These are phyloP conservation scores for Monilinia aucupariae DNA, from an alignment of 2,329 filamentous ascomycete species.

Conservation along the genomic window DNA sequence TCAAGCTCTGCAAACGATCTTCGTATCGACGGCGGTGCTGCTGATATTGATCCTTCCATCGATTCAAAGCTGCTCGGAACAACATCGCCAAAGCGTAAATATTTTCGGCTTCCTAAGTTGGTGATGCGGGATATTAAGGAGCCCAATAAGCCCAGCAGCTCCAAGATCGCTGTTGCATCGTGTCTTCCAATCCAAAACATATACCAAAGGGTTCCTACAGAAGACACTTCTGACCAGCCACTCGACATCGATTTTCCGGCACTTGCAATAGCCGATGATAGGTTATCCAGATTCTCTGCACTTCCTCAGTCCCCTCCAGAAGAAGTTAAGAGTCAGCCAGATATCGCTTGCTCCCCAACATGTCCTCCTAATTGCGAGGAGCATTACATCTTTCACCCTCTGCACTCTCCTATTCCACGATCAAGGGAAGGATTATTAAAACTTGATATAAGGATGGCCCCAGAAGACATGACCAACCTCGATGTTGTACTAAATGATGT, in stretches of 20 bases:
- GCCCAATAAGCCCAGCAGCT: conserved; percentile 6
- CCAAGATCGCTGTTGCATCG: background rate
- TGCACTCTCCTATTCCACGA: background rate
- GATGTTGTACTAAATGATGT: conserved; percentile 1
- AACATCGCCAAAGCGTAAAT: conserved; percentile 19
- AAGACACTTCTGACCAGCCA: conserved; percentile 24
- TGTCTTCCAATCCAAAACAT: conserved; percentile 1
- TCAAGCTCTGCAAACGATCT: conserved; percentile 22
- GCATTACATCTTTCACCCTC: conserved; percentile 8
- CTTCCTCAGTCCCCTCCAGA: conserved; percentile 15
- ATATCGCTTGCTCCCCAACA: conserved; percentile 11
- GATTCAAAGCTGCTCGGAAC: background rate
- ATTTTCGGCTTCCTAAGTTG: conserved; percentile 26
- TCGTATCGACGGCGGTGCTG: background rate
- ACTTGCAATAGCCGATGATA: background rate
- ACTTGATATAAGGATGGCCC: background rate
- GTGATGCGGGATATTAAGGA: conserved; percentile 25
- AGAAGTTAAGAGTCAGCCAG: background rate
- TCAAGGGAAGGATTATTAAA: background rate
- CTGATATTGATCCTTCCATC: background rate
- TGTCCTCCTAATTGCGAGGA: conserved; percentile 15
- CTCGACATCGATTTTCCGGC: background rate
- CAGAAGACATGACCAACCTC: background rate
- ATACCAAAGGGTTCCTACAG: conserved; percentile 18
- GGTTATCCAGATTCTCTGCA: conserved; percentile 8